Evolutionary conservation across 371 early-diverging fungal genomes (phyloP).

Genomic region (Mortierella sp.): DNA sequence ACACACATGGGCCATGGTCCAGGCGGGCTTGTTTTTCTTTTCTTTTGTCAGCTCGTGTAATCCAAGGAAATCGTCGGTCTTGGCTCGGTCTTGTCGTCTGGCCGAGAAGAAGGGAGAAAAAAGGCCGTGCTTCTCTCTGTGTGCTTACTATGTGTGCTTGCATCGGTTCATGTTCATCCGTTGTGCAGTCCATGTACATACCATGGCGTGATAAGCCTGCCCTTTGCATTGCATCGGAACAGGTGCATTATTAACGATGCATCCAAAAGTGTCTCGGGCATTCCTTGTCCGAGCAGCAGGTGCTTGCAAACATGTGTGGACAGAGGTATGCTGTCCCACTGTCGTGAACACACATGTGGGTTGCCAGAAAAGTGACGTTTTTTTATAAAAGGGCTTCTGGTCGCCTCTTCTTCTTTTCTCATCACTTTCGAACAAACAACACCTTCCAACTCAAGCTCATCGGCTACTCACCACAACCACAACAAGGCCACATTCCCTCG

Average conservation of each 20-base stretch:
- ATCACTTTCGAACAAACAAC: background rate
- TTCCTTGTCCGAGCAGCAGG: background rate
- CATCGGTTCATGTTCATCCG: background rate
- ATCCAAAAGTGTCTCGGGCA: background rate
- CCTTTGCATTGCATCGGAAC: background rate
- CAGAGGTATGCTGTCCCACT: too few species aligned
- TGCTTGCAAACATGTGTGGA: too few species aligned
- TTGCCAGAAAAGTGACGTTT: background rate
- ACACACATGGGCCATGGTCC: slow-evolving; percentile 33
- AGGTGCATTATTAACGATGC: background rate
- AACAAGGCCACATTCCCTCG: slow-evolving; percentile 1
- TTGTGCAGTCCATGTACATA: background rate
- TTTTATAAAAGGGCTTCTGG: background rate
- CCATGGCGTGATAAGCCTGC: background rate
- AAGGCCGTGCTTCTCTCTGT: background rate
- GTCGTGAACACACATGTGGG: background rate
- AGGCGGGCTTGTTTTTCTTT: slow-evolving; percentile 16
- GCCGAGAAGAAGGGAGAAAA: background rate
- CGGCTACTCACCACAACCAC: background rate
- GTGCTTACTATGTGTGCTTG: background rate
- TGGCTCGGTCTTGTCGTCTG: background rate
- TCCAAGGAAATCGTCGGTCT: background rate
- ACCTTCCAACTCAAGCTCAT: background rate
- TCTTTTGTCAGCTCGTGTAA: background rate
- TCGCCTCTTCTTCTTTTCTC: background rate